Evolutionary conservation across 2,329 filamentous ascomycete species (phyloP).

Genomic region (Botrytis porri): DNA sequence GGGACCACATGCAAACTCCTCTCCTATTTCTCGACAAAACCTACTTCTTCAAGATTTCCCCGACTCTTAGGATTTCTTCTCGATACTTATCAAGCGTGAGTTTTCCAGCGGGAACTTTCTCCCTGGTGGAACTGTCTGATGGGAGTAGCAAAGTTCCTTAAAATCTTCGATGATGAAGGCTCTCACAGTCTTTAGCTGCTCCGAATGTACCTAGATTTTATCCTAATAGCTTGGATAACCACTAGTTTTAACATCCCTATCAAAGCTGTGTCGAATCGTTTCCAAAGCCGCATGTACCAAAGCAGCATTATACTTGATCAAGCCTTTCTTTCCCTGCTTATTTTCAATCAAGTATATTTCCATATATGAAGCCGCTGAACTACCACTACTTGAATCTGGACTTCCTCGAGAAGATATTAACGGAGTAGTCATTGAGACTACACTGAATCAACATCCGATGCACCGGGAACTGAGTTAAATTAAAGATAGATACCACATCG

Average conservation of each 20-base stretch:
- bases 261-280: background rate
- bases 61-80: conserved; percentile 32
- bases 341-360: background rate
- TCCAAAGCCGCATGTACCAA: background rate
- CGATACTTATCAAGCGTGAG: conserved; percentile 29
- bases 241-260: background rate
- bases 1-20: conserved; percentile 18
- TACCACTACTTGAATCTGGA: background rate
- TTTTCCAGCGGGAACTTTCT: conserved; percentile 25
- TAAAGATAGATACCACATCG: background rate
- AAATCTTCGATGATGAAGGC: conserved; percentile 38
- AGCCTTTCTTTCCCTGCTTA: background rate
- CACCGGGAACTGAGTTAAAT: background rate
- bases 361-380: background rate
- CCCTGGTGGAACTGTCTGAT: conserved; percentile 24
- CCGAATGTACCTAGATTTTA: conserved; percentile 30
- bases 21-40: conserved; percentile 20
- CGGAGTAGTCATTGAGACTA: background rate
- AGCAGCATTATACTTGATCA: rapidly evolving
- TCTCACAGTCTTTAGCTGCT: conserved; percentile 33
- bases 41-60: conserved; percentile 32
- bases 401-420: background rate
- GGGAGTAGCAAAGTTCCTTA: conserved; percentile 31
- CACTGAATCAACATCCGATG: background rate
- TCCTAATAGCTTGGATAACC: background rate